phyloP scores from a whole-genome alignment of 495 filamentous ascomycete genomes.

The Tricharina praecox region DNA sequence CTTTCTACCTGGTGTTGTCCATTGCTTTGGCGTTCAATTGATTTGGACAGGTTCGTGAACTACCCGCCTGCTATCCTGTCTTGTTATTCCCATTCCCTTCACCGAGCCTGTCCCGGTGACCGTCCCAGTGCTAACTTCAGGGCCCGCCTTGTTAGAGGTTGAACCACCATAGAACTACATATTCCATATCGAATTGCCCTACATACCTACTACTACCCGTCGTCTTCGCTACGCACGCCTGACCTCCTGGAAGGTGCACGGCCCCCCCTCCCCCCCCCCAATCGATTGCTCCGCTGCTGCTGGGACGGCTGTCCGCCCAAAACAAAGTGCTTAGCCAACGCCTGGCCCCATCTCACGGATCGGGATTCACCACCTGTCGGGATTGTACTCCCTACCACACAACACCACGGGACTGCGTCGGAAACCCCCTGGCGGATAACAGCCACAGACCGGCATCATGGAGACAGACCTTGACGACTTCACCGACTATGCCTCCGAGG shows the following conservation, averaged over 20 bases:
- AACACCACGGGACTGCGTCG: too few species aligned
- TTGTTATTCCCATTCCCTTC: neutral
- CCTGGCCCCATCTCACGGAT: neutral
- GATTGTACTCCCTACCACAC: too few species aligned
- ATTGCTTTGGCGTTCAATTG: slow-evolving; percentile 7
- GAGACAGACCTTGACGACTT: slow-evolving; percentile 13
- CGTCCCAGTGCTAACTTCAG: neutral
- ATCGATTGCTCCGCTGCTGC: too few species aligned
- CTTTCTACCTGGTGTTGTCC: neutral
- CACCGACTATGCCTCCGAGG: slow-evolving; percentile 26
- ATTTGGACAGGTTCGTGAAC: slow-evolving; percentile 5
- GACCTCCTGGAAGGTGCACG: too few species aligned
- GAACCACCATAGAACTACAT: neutral
- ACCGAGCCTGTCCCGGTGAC: neutral
- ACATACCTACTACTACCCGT: neutral
- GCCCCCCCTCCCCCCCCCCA: too few species aligned
- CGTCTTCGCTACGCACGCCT: neutral
- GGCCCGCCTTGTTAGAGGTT: neutral
- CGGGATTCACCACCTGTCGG: neutral
- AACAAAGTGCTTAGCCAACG: neutral
- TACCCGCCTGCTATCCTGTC: neutral
- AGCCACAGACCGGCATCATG: neutral
- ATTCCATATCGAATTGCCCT: neutral
- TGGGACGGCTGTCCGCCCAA: neutral
- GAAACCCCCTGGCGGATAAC: too few species aligned